A percentile compares a stretch with the other conserved stretches of the same genome.
Evolutionary conservation across 805 yeast genomes (phyloP).

Genomic region (Teunomyces cretensis): DNA sequence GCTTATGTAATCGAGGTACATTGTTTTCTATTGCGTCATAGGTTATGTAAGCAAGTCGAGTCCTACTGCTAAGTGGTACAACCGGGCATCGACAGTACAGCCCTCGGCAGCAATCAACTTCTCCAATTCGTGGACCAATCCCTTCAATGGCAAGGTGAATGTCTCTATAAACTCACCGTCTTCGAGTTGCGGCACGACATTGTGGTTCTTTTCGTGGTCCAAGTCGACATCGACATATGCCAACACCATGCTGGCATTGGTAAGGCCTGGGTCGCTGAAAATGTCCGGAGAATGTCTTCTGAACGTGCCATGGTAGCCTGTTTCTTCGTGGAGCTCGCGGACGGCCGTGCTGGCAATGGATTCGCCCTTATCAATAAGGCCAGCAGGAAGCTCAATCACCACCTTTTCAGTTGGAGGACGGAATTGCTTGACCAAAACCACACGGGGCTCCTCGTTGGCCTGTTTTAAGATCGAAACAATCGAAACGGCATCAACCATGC

Average conservation of each 20-base stretch:
- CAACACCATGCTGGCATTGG: constrained; percentile 81
- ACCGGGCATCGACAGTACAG: constrained; percentile 79
- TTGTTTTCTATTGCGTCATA: too few relatives aligned
- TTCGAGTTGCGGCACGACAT: constrained; percentile 75
- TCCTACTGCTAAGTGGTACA: constrained; percentile 85
- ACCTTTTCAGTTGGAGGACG: constrained; percentile 90
- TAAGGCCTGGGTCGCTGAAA: constrained; percentile 79
- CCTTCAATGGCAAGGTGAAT: constrained; percentile 65
- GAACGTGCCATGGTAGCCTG: constrained; percentile 81
- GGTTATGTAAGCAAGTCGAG: constrained; percentile 42
- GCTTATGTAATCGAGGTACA: too few relatives aligned
- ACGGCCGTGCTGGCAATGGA: constrained; percentile 75
- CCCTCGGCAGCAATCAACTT: constrained; percentile 58
- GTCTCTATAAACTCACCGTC: constrained; percentile 91
- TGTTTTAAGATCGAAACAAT: constrained; percentile 69
- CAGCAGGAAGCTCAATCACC: constrained; percentile 94
- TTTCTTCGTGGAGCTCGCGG: constrained; percentile 87
- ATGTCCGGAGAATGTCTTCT: constrained; percentile 30
- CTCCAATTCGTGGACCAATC: constrained; percentile 55
- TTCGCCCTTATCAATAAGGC: constrained; percentile 84
- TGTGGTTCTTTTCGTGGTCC: constrained; percentile 57
- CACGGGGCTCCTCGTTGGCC: constrained; percentile 35
- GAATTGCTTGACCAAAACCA: constrained; percentile 81
- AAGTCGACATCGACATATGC: constrained; percentile 80
- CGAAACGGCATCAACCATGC: constrained; percentile 86